Percentiles rank a stretch among this genome's conserved stretches.
phyloP scores from a whole-genome alignment of 371 early-diverging fungal species.

The Mortierella sp. region DNA sequence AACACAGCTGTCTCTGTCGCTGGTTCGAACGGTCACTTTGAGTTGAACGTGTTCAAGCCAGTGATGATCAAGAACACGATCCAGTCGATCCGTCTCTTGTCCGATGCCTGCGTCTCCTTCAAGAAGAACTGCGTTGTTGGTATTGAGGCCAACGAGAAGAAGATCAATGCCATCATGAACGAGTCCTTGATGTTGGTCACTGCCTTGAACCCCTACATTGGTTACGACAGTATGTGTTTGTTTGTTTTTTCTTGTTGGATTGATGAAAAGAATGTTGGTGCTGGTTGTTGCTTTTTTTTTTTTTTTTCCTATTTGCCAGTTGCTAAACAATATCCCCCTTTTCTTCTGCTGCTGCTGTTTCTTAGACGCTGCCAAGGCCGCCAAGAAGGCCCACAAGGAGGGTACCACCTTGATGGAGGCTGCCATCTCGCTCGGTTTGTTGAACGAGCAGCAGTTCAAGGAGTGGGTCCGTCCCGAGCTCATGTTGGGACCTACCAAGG shows the following conservation, averaged over 20 bases:
- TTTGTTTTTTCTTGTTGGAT: not conserved
- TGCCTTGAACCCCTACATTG: slow-evolving; percentile 91
- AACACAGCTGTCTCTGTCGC: slow-evolving; percentile 89
- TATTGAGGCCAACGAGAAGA: slow-evolving; percentile 88
- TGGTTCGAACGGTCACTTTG: slow-evolving; percentile 96
- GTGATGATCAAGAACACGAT: slow-evolving; percentile 94
- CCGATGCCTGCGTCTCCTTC: slow-evolving; percentile 89
- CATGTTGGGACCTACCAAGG: slow-evolving; percentile 76
- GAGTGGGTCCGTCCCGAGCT: slow-evolving; percentile 92
- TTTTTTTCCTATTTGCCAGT: too few relatives aligned
- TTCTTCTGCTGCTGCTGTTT: slow-evolving; percentile 52
- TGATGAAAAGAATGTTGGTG: not conserved
- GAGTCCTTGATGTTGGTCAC: slow-evolving; percentile 92
- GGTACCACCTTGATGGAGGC: slow-evolving; percentile 83
- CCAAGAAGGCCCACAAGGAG: slow-evolving; percentile 96
- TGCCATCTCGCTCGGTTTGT: slow-evolving; percentile 79
- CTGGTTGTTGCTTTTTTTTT: not conserved
- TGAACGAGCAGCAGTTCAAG: slow-evolving; percentile 89
- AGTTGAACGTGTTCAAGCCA: slow-evolving; percentile 98
- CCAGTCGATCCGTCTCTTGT: slow-evolving; percentile 86
- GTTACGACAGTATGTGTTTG: slow-evolving; percentile 64
- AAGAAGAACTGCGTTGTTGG: slow-evolving; percentile 92
- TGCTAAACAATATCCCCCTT: slow-evolving; percentile 7
- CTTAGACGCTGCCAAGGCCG: slow-evolving; percentile 85
- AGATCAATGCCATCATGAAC: slow-evolving; percentile 86